Percentiles rank a stretch among this genome's conserved stretches.
These are phyloP conservation scores for Kodamaea plutei DNA, from an alignment of 1,139 yeast species.

Conservation along the genomic window DNA sequence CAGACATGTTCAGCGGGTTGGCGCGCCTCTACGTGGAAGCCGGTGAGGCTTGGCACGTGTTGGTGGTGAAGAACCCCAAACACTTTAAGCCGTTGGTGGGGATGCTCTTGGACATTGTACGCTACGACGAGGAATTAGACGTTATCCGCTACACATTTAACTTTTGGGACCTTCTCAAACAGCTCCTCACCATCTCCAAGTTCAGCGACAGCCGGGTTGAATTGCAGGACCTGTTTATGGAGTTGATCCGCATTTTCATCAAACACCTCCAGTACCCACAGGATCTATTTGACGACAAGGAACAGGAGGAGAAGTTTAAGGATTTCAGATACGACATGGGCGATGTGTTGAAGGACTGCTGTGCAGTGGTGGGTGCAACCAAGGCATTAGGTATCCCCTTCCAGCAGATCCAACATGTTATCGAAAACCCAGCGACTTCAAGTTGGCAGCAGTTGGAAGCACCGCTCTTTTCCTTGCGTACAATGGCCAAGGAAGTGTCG, in stretches of 20 bases:
- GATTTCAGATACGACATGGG: constrained; percentile 97
- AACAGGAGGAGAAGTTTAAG: constrained; percentile 87
- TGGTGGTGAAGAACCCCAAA: constrained; percentile 70
- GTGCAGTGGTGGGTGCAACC: constrained; percentile 80
- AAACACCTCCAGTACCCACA: constrained; percentile 73
- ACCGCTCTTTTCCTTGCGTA: constrained; percentile 81
- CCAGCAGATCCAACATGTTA: constrained; percentile 41
- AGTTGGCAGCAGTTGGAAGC: constrained; percentile 91
- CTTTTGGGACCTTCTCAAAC: constrained; percentile 85
- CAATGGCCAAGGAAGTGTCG: constrained; percentile 92
- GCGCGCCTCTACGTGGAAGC: constrained; percentile 85
- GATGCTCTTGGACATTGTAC: constrained; percentile 57
- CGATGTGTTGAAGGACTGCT: constrained; percentile 91
- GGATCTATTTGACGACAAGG: constrained; percentile 55
- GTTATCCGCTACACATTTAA: constrained; percentile 86
- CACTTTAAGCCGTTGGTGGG: constrained; percentile 75
- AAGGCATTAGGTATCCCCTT: constrained; percentile 64
- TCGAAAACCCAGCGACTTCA: constrained; percentile 29
- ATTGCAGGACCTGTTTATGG: constrained; percentile 57
- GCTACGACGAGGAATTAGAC: constrained; percentile 77
- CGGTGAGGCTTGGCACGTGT: constrained; percentile 93
- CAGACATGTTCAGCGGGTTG: constrained; percentile 67
- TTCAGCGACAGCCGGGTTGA: constrained; percentile 57
- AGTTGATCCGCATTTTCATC: constrained; percentile 65
- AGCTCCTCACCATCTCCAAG: constrained; percentile 60